phyloP scores from a whole-genome alignment of 371 early-diverging fungal genomes.

The Mucor indicus region DNA sequence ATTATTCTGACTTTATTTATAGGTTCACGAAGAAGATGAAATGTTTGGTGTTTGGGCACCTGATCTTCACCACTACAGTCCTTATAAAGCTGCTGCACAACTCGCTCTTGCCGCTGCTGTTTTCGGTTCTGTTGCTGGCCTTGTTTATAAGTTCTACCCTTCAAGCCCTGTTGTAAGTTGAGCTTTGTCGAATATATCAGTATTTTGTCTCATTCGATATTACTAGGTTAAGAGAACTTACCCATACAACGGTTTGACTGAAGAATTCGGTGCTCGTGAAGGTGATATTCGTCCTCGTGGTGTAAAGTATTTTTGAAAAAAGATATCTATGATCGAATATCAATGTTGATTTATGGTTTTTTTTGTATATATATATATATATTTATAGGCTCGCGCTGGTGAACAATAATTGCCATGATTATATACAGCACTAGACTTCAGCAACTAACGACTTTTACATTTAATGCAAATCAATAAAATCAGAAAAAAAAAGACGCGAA shows the following conservation, averaged over 20 bases:
- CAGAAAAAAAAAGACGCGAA: no score
- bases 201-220: background rate
- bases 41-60: conserved; percentile 62
- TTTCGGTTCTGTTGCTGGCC: conserved; percentile 41
- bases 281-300: conserved; percentile 42
- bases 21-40: conserved; percentile 67
- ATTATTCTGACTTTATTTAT: conserved; percentile 4
- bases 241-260: conserved; percentile 47
- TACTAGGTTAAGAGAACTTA: conserved; percentile 43
- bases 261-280: conserved; percentile 47
- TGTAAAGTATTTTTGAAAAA: conserved; percentile 25
- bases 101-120: conserved; percentile 35
- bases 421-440: no score
- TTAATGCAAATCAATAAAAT: no score
- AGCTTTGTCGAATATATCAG: background rate
- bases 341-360: no score
- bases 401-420: background rate
- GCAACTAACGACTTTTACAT: no score
- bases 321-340: background rate
- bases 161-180: conserved; percentile 42
- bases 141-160: conserved; percentile 45
- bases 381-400: conserved; percentile 29
- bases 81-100: conserved; percentile 52
- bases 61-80: conserved; percentile 57
- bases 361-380: background rate